These are phyloP conservation scores for Alternaria metachromatica DNA, from an alignment of 2,329 filamentous ascomycete genomes.

Conservation along the genomic window DNA sequence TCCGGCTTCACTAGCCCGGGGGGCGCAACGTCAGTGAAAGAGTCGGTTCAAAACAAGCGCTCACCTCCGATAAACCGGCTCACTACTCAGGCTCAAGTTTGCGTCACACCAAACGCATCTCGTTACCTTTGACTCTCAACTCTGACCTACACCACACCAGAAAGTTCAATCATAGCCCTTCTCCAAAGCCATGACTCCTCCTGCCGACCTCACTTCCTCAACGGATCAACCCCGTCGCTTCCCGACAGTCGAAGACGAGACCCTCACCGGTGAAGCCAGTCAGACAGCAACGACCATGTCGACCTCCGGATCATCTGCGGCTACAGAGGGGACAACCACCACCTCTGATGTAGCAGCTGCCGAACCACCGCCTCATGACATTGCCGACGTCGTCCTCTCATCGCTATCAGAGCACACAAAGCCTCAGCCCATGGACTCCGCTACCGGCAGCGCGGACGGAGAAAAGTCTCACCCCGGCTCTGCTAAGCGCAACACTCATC, in stretches of 20 bases:
- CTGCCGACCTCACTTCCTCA: background rate
- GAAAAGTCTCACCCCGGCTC: background rate
- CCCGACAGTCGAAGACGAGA: background rate
- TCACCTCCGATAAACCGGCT: background rate
- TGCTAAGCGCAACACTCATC: background rate
- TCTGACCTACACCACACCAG: background rate
- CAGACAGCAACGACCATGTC: background rate
- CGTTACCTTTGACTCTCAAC: background rate
- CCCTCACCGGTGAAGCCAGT: background rate
- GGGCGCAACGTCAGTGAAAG: background rate
- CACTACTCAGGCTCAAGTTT: background rate
- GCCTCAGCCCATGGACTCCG: background rate
- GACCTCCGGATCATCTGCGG: background rate
- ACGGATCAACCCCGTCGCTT: background rate
- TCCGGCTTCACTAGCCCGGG: background rate
- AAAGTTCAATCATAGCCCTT: accelerated
- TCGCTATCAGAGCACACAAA: background rate
- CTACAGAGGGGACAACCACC: background rate
- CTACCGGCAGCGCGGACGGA: background rate
- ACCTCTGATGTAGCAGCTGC: background rate
- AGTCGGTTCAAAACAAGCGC: background rate
- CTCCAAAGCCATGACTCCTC: background rate
- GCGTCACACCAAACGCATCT: background rate
- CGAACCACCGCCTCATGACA: background rate
- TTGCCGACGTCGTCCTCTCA: background rate